These are phyloP conservation scores for Aurantiochytrium sp. DNA, from an alignment of 108 stramenopile genomes.

Conservation along the genomic window DNA sequence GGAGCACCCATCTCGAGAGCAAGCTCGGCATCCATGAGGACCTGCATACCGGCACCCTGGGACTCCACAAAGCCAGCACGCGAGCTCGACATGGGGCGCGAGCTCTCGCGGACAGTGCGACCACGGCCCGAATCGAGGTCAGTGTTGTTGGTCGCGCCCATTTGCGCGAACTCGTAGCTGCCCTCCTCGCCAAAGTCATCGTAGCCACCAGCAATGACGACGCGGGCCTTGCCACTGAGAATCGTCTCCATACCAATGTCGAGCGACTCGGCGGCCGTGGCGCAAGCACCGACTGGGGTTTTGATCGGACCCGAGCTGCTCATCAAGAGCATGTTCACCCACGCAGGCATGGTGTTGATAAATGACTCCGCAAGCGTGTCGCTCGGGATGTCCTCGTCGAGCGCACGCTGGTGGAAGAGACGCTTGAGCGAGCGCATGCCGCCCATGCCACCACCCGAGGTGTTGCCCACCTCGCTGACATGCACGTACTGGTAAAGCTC, in stretches of 20 bases:
- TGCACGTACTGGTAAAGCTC: conserved; percentile 24
- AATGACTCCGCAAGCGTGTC: conserved; percentile 21
- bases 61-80: conserved; percentile 25
- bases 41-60: conserved; percentile 25
- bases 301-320: conserved; percentile 27
- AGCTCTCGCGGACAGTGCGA: not conserved
- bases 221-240: conserved; percentile 24
- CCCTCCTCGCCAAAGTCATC: conserved; percentile 29
- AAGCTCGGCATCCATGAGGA: conserved; percentile 15
- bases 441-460: conserved; percentile 20
- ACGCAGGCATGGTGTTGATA: conserved; percentile 26
- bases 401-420: not conserved
- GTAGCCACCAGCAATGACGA: conserved; percentile 19
- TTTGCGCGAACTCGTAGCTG: conserved; percentile 21
- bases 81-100: conserved; percentile 2
- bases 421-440: not conserved
- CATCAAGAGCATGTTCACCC: conserved; percentile 26
- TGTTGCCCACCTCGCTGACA: conserved; percentile 25
- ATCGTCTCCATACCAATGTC: conserved; percentile 26
- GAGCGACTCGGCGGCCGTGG: conserved; percentile 23
- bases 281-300: conserved; percentile 23
- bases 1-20: conserved; percentile 21
- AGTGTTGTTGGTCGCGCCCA: conserved; percentile 18
- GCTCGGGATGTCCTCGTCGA: conserved; percentile 15
- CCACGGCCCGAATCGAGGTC: not conserved